Conservation (phyloP, 768 basidiomycete genomes). For the Leccinum obscurum region DNA sequence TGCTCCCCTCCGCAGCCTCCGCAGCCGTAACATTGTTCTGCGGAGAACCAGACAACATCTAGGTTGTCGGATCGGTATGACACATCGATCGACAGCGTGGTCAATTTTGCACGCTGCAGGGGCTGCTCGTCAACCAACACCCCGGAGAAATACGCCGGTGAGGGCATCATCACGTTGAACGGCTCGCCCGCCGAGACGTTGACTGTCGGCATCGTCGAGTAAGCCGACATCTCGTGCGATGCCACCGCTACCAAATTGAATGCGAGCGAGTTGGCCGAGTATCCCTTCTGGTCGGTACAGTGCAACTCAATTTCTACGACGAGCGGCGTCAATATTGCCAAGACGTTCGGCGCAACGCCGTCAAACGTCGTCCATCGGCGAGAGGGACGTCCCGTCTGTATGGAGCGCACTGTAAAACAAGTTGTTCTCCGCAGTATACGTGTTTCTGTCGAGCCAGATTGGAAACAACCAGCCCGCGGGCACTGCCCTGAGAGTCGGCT, state of each 20-base stretch:
- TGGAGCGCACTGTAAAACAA: slow-evolving; percentile 66
- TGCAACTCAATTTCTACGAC: slow-evolving; percentile 56
- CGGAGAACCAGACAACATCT: slow-evolving; percentile 64
- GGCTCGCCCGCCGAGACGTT: slow-evolving; percentile 64
- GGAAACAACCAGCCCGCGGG: slow-evolving; percentile 88
- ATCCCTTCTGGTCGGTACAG: slow-evolving; percentile 68
- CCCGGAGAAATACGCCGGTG: slow-evolving; percentile 59
- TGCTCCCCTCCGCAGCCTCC: slow-evolving; percentile 28
- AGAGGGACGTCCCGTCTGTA: slow-evolving; percentile 65
- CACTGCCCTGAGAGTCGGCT: slow-evolving; percentile 66
- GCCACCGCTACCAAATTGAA: slow-evolving; percentile 67
- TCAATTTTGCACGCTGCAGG: slow-evolving; percentile 60
- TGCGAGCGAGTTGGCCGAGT: slow-evolving; percentile 53
- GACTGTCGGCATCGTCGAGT: slow-evolving; percentile 54
- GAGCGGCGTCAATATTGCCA: slow-evolving; percentile 38
- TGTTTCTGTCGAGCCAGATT: slow-evolving; percentile 73
- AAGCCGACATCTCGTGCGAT: slow-evolving; percentile 61
- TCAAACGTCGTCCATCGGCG: slow-evolving; percentile 71
- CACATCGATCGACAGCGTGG: slow-evolving; percentile 56
- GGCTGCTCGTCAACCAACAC: slow-evolving; percentile 61
- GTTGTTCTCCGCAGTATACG: slow-evolving; percentile 48
- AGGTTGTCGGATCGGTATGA: slow-evolving; percentile 38
- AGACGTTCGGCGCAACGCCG: slow-evolving; percentile 65
- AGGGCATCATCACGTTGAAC: slow-evolving; percentile 53
- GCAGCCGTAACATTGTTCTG: slow-evolving; percentile 36